These are phyloP conservation scores for Boletus tomentosulus DNA, from an alignment of 768 basidiomycete species.

Conservation along the genomic window DNA sequence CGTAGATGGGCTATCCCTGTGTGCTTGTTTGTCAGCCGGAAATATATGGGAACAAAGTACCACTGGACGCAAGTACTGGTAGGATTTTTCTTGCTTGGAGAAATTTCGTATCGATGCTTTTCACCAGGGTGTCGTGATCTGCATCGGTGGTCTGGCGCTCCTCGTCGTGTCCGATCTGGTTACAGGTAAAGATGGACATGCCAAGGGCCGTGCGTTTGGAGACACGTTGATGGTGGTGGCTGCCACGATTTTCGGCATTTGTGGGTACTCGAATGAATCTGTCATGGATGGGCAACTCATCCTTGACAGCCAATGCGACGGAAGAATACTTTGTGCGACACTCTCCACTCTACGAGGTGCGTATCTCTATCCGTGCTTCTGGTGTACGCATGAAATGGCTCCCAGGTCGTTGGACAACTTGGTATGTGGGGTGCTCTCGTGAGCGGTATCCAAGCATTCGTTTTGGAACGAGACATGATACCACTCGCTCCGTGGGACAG, in stretches of 20 bases:
- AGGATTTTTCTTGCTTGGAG: conserved; percentile 13
- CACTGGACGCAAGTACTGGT: conserved; percentile 83
- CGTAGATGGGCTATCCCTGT: conserved; percentile 82
- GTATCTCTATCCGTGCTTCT: not conserved
- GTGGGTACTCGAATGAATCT: no score
- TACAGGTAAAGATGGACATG: conserved; percentile 68
- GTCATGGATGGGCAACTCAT: no score
- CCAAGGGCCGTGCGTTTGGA: conserved; percentile 62
- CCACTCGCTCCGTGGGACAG: conserved; percentile 65
- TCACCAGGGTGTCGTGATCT: conserved; percentile 63
- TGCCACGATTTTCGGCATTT: conserved; percentile 80
- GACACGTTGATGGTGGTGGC: conserved; percentile 84
- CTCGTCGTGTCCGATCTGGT: conserved; percentile 75
- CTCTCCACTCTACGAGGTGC: conserved; percentile 73
- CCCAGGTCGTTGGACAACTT: conserved; percentile 75
- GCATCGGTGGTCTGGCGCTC: conserved; percentile 68
- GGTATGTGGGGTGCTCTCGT: conserved; percentile 82
- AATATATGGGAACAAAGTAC: conserved; percentile 74
- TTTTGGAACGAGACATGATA: conserved; percentile 65
- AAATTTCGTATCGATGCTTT: no score
- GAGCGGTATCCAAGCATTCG: conserved; percentile 69
- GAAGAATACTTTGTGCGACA: conserved; percentile 84
- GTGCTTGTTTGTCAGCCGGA: conserved; percentile 74
- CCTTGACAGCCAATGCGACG: conserved; percentile 69
- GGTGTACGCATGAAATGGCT: not conserved